Evolutionary conservation across 106 monocot species (phyloP), one percentile per base, ranked within the genome.

Genomic region (Gastrodia elata): DNA sequence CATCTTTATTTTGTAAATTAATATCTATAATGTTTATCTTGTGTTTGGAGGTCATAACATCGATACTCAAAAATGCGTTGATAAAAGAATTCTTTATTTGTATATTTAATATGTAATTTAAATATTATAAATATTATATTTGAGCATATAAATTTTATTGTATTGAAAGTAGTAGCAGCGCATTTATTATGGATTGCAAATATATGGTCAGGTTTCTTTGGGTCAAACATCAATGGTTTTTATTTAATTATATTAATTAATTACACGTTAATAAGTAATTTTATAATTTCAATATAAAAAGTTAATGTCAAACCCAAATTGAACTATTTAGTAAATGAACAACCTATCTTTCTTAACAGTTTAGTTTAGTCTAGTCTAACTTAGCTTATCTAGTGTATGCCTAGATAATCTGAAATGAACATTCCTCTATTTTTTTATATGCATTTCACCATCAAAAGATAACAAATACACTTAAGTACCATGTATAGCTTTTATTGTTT

Each of bases 221-320:
- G 91, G 88, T 39, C 79, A 86, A 73, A 88, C 84, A 70, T 91
- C 91, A 40, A 91, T 91, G 91, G 77, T 91, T n/a, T n/a, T n/a
- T n/a, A n/a, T n/a, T n/a, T n/a, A n/a, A n/a, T n/a, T n/a, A n/a
- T n/a, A n/a, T n/a, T n/a, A n/a, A n/a, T n/a, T n/a, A n/a, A n/a
- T n/a, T n/a, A n/a, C n/a, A n/a, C n/a, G n/a, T n/a, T n/a, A n/a
- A n/a, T n/a, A n/a, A n/a, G n/a, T n/a, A n/a, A n/a, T n/a, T n/a
- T n/a, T n/a, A n/a, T n/a, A n/a, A n/a, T n/a, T n/a, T n/a, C n/a
- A n/a, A n/a, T n/a, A n/a, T n/a, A n/a, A n/a, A n/a, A 42, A 42
- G 41, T 6, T 10, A 4, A 42, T 10, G 41, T 10, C 7, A 42
- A 11, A 11, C 7, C 4, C 7, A 11, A 11, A 11, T 4, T 42